phyloP scores from a whole-genome alignment of 108 stramenopile genomes.

The Fistulifera pelliculosa region DNA sequence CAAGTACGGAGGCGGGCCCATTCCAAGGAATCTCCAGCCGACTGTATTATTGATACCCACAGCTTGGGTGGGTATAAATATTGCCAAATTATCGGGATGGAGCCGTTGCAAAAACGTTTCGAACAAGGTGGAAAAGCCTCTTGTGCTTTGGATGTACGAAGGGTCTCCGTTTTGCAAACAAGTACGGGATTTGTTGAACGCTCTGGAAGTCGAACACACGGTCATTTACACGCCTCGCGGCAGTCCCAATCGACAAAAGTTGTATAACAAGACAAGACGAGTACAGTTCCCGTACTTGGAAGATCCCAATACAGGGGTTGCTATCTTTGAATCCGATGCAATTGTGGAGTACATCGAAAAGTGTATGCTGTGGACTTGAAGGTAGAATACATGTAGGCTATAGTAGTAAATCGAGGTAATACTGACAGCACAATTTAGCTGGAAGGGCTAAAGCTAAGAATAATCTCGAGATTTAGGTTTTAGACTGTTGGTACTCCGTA shows the following conservation, averaged over 20 bases:
- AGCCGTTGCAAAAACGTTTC: constrained; percentile 46
- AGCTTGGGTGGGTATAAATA: constrained; percentile 41
- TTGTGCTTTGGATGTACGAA: constrained; percentile 31
- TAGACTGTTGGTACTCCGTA: too few relatives aligned
- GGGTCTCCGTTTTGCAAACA: constrained; percentile 25
- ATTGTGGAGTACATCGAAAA: constrained; percentile 51
- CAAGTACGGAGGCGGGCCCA: constrained; percentile 35
- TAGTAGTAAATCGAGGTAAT: too few relatives aligned
- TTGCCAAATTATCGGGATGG: constrained; percentile 34
- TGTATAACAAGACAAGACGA: constrained; percentile 13
- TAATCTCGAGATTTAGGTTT: too few relatives aligned
- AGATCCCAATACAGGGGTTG: constrained; percentile 51
- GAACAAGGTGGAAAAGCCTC: constrained; percentile 53
- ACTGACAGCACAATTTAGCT: too few relatives aligned
- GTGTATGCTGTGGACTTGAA: constrained; percentile 24
- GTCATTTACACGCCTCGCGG: constrained; percentile 24
- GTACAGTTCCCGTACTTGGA: constrained; percentile 54
- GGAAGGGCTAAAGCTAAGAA: too few relatives aligned
- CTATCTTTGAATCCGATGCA: constrained; percentile 54
- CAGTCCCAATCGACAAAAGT: constrained; percentile 24
- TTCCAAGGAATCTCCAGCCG: constrained; percentile 21
- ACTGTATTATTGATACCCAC: constrained; percentile 61
- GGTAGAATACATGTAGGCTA: too few relatives aligned
- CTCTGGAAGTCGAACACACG: constrained; percentile 19
- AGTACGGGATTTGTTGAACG: constrained; percentile 16